Conservation (phyloP, 805 yeast genomes). For the Yamadazyma insecticola region DNA sequence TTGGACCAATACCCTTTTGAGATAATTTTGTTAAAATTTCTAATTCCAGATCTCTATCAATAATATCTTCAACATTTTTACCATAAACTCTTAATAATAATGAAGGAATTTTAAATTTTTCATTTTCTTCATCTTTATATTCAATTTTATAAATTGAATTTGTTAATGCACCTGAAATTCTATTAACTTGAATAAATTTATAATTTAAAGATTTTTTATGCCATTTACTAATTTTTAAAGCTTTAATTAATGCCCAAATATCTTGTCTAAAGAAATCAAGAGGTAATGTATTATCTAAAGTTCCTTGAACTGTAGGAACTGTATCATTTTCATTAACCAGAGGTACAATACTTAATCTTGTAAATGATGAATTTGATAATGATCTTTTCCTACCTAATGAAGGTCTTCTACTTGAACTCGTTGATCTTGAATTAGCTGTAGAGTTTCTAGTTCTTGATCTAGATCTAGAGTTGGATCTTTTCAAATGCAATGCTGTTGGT, state of each 20-base stretch:
- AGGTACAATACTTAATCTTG: slow-evolving; percentile 23
- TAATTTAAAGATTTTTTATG: slow-evolving; percentile 44
- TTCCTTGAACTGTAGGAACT: slow-evolving; percentile 50
- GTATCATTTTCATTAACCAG: slow-evolving; percentile 26
- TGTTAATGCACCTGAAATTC: slow-evolving; percentile 92
- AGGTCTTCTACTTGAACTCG: slow-evolving; percentile 31
- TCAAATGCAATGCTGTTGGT: slow-evolving; percentile 4
- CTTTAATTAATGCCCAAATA: slow-evolving; percentile 57
- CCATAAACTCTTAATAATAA: slow-evolving; percentile 84
- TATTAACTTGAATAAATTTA: slow-evolving; percentile 45
- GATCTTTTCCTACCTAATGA: slow-evolving; percentile 30
- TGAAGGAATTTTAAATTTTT: slow-evolving; percentile 43
- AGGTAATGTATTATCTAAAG: slow-evolving; percentile 74
- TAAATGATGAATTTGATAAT: slow-evolving; percentile 29
- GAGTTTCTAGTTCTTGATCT: slow-evolving; percentile 28
- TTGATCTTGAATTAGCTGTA: slow-evolving; percentile 29
- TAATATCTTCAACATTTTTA: slow-evolving; percentile 75
- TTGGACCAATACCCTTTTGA: slow-evolving; percentile 79
- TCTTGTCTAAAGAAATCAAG: slow-evolving; percentile 82
- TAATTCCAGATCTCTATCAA: slow-evolving; percentile 82
- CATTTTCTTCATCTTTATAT: slow-evolving; percentile 40
- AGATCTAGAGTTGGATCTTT: slow-evolving; percentile 11
- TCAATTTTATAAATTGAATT: slow-evolving; percentile 80
- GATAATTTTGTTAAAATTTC: slow-evolving; percentile 69
- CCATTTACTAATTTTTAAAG: slow-evolving; percentile 77